Evolutionary conservation across 768 basidiomycete species (phyloP), one percentile per base, ranked within the genome.

Genomic region (Russula brevipes): DNA sequence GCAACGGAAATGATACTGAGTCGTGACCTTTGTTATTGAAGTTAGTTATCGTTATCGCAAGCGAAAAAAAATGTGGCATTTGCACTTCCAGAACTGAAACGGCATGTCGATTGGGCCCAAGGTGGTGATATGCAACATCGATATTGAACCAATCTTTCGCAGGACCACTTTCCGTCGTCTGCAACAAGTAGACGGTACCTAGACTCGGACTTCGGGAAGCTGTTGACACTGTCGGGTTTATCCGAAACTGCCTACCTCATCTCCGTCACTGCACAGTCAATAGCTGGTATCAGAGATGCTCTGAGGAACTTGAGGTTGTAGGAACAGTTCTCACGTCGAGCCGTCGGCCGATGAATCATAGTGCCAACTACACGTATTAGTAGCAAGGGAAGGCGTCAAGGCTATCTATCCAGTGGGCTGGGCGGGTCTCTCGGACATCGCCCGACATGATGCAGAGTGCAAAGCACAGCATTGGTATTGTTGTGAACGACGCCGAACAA

Each of bases 361-460:
- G 89, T 89, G 1, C 81, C 85, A 10, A 71, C 24, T 24, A 24
- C 24, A 24, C 24, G 24, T 24, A 24, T 24, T 24, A 24, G 24
- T 24, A 24, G 24, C 24, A 24, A 24, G 24, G 24, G 24, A 24
- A 24, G 77, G 42, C 68, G 76, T 0, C 69, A 83, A 47, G 24
- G 24, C 81, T 91, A 2, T 68, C 2, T 24, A 72, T 93, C 35
- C 74, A 76, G 4, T 72, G 84, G 60, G 91, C 92, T 3, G 74
- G 78, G 57, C 75, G 81, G 58, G 24, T 24, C 24, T 24, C 24
- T 24, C 24, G 24, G 24, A 24, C 24, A 24, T 91, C 89, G 1
- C 92, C 91, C 0, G 92, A 93, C 71, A 79, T 91, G 0, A 85
- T 93, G 1, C 87, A 88, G 67, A 79, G 82, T 51, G 87, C 89